A percentile compares a stretch with the other conserved stretches of the same genome.
phyloP scores from a whole-genome alignment of 1,284 basidiomycete genomes.

The Tilletia horrida region DNA sequence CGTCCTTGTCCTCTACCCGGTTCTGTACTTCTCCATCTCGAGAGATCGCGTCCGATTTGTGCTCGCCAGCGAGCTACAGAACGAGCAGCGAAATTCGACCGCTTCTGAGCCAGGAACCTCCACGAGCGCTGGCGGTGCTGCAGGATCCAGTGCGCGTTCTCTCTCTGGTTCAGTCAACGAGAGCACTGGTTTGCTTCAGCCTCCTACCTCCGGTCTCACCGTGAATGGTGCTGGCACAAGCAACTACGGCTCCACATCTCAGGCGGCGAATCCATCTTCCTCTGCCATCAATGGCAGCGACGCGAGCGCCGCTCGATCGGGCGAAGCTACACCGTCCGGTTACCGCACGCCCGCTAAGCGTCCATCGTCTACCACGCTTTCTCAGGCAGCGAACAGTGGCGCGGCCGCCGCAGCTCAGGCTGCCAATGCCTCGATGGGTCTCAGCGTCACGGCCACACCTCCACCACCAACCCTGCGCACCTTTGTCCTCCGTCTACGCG shows the following conservation, averaged over 20 bases:
- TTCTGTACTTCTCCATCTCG: constrained; percentile 35
- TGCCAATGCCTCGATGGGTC: constrained; percentile 46
- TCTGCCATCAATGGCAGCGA: not conserved
- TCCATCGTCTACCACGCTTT: constrained; percentile 15
- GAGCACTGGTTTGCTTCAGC: not conserved
- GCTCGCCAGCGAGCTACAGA: constrained; percentile 30
- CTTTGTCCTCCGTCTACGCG: constrained; percentile 58
- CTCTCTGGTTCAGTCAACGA: not conserved
- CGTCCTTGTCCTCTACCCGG: constrained; percentile 38
- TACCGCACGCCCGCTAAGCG: constrained; percentile 3
- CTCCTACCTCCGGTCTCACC: constrained; percentile 15
- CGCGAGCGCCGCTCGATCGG: not conserved
- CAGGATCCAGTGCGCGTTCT: not conserved
- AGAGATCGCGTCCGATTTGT: constrained; percentile 40
- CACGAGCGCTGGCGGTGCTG: not conserved
- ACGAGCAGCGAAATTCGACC: not conserved
- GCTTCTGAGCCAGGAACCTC: not conserved
- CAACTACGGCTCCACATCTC: constrained; percentile 26
- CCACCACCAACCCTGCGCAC: constrained; percentile 44
- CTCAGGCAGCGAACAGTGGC: constrained; percentile 11
- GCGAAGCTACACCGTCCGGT: not conserved
- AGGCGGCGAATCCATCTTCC: not conserved
- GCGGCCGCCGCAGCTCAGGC: constrained; percentile 20
- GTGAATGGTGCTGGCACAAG: not conserved
- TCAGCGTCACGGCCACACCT: constrained; percentile 37